A percentile compares a stretch with the other conserved stretches of the same genome.
These are phyloP conservation scores for Avena eriantha DNA, from an alignment of 176 grass and related monocot species.

Conservation along the genomic window DNA sequence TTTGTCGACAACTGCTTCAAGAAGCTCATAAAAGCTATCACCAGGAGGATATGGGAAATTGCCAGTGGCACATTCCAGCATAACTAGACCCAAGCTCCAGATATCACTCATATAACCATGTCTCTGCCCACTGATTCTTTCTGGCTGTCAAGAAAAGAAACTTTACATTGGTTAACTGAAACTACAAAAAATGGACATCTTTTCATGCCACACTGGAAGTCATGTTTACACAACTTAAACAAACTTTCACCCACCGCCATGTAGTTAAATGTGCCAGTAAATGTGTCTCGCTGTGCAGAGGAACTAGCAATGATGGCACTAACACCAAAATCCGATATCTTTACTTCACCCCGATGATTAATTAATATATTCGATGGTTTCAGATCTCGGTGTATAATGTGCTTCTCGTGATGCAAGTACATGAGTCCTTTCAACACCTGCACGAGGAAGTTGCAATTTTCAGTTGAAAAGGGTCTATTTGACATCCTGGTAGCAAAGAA, in stretches of 20 bases:
- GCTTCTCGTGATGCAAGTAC: slow-evolving; percentile 81
- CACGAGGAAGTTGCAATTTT: slow-evolving; percentile 17
- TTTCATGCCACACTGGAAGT: slow-evolving; percentile 17
- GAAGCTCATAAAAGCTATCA: slow-evolving; percentile 86
- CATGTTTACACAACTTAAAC: neutral
- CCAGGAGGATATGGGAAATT: slow-evolving; percentile 80
- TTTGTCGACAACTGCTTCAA: slow-evolving; percentile 81
- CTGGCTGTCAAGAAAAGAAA: slow-evolving; percentile 70
- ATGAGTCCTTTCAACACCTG: slow-evolving; percentile 86
- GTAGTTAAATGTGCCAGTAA: slow-evolving; percentile 83
- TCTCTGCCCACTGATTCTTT: slow-evolving; percentile 81
- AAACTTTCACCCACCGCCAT: slow-evolving; percentile 79
- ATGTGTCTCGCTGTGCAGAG: slow-evolving; percentile 84
- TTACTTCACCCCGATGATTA: slow-evolving; percentile 91
- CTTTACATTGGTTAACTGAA: slow-evolving; percentile 16
- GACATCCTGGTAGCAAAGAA: slow-evolving; percentile 26
- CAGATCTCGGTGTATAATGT: slow-evolving; percentile 87
- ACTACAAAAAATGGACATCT: neutral
- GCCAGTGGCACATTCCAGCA: slow-evolving; percentile 90
- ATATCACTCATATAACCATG: slow-evolving; percentile 92
- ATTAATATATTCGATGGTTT: slow-evolving; percentile 99
- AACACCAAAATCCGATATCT: slow-evolving; percentile 99
- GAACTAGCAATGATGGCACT: slow-evolving; percentile 86
- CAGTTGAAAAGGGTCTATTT: neutral
- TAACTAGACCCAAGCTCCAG: slow-evolving; percentile 89